Evolutionary conservation across 2,329 filamentous ascomycete species (phyloP), one percentile per base, ranked within the genome.

Genomic region (Cytospora piceae): DNA sequence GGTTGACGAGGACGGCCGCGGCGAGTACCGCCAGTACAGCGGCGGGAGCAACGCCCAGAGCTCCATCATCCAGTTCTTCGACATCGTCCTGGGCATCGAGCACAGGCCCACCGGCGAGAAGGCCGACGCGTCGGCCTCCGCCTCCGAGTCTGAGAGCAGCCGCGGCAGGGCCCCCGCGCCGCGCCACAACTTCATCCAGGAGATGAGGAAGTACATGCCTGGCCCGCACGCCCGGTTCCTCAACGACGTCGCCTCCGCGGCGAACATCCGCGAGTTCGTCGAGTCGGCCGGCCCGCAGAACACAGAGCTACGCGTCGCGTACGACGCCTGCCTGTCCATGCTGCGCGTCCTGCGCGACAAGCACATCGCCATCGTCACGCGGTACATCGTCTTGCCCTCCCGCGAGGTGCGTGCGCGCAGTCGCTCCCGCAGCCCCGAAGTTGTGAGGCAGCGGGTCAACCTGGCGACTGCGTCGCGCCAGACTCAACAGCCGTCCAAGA

Each of bases 151-250:
- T 60, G 83, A 85, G 53, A 71, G 74, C 80, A 68, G 61, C 68
- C 72, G 52, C 64, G 74, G 65, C 70, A 79, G 79, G 62, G 74
- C 78, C 1, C 79, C 82, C 42, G 80, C 84, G 29, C 83, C 87
- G 6, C 83, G 85, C 51, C 88, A 97, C 79, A 96, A 95, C 73
- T 99, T 99, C 79, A 94, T 99, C 74, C 88, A 91, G 74, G 95
- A 99, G 70, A 99, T 99, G 95, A 90, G 94, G 66, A 86, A 86
- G 55, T 99, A 99, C 79, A 99, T 99, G 95, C 95, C 95, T 0
- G 94, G 93, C 0, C 87, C 91, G 0, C 95, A 99, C 74, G 90
- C 93, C 4, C 89, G 91, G 51, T 99, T 99, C 79, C 83, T 99
- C 4, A 85, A 91, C 69, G 90, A 96, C 69, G 89, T 97, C 15